These are phyloP conservation scores for Botryotinia calthae DNA, from an alignment of 2,329 filamentous ascomycete species.

Conservation along the genomic window DNA sequence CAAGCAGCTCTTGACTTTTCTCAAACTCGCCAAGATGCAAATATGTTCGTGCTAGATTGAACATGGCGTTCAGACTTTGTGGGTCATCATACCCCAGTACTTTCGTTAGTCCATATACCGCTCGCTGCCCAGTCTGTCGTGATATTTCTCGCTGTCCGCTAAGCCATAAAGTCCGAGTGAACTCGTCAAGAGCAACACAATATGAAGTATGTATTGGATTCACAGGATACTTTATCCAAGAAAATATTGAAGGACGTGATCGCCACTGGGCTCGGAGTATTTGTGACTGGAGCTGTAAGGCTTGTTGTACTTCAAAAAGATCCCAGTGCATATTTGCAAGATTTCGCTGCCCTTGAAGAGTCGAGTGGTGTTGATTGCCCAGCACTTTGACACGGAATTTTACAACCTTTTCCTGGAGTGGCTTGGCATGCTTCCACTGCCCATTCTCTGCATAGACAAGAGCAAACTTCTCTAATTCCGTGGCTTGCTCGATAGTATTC, in stretches of 20 bases:
- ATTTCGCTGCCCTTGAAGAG: neutral
- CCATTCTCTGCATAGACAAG: constrained; percentile 36
- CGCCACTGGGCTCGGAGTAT: constrained; percentile 16
- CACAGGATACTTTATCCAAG: neutral
- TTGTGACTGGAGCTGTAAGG: constrained; percentile 2
- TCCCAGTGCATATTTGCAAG: constrained; percentile 21
- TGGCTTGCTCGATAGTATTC: constrained; percentile 25
- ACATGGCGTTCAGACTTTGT: constrained; percentile 37
- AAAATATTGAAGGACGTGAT: neutral
- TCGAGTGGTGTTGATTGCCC: neutral
- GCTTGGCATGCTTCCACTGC: constrained; percentile 31
- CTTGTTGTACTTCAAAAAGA: constrained; percentile 19
- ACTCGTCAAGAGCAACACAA: neutral
- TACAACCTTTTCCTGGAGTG: constrained; percentile 26
- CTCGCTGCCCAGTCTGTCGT: neutral
- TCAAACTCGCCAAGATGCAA: constrained; percentile 29
- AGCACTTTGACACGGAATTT: constrained; percentile 18
- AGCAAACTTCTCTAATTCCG: constrained; percentile 32
- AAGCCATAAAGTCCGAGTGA: neutral
- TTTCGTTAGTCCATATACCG: neutral
- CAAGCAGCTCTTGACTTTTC: constrained; percentile 27
- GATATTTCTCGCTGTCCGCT: neutral
- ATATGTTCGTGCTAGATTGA: constrained; percentile 35
- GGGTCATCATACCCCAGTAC: constrained; percentile 26
- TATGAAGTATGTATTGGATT: neutral